These are phyloP conservation scores for Serendipita indica DNA, from an alignment of 768 basidiomycete species.

Conservation along the genomic window DNA sequence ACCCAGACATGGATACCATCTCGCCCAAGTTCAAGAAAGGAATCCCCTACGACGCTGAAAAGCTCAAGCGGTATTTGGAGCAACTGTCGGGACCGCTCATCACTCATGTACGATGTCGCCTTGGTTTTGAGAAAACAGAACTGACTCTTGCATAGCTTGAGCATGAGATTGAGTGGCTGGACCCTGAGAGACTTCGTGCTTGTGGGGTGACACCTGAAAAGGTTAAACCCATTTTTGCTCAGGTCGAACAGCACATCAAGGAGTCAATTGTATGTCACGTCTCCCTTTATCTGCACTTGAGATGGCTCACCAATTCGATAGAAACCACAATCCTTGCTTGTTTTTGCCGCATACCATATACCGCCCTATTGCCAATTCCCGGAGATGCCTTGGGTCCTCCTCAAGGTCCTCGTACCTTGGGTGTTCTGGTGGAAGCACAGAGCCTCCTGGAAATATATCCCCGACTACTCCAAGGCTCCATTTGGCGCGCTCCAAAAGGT, in stretches of 20 bases:
- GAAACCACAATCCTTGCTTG: background rate
- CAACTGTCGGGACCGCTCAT: background rate
- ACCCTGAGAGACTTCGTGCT: background rate
- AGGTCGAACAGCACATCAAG: background rate
- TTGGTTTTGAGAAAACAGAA: background rate
- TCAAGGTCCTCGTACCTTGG: background rate
- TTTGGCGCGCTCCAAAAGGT: background rate
- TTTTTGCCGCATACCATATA: background rate
- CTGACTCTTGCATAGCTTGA: background rate
- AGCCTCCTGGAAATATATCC: background rate
- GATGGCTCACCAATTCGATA: background rate
- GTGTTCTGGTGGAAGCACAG: conserved; percentile 5
- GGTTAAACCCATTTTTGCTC: background rate
- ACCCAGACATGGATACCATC: background rate
- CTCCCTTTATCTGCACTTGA: background rate
- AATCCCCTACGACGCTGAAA: background rate
- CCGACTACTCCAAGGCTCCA: background rate
- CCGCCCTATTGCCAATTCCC: background rate
- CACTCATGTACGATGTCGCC: background rate
- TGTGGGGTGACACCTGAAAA: background rate
- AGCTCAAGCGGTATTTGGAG: background rate
- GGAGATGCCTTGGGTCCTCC: background rate
- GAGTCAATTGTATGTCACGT: background rate
- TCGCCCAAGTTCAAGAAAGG: background rate
- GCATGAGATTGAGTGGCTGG: conserved; percentile 1